phyloP scores from a whole-genome alignment of 441 rosid genomes.

The Gossypium laxum region DNA sequence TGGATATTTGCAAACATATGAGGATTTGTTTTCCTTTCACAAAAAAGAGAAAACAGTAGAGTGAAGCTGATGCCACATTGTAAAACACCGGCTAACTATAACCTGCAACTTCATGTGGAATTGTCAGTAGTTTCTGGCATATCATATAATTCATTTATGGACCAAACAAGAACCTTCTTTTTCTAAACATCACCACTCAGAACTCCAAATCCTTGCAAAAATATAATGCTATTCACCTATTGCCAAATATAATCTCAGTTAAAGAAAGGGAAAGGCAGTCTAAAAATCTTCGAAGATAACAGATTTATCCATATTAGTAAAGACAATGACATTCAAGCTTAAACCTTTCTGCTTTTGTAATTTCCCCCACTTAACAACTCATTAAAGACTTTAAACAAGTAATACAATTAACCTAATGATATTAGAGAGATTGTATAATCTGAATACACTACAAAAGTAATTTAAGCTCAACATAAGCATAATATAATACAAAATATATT shows the following conservation, averaged over 20 bases:
- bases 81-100: slow-evolving; percentile 9
- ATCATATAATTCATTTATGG: slow-evolving; percentile 3
- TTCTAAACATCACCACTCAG: neutral
- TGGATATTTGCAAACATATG: neutral
- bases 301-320: slow-evolving; percentile 3
- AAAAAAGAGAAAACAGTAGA: neutral
- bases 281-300: neutral
- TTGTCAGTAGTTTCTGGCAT: slow-evolving; percentile 7
- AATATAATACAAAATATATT: neutral
- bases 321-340: neutral
- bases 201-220: slow-evolving; percentile 9
- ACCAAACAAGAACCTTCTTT: slow-evolving; percentile 15
- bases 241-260: neutral
- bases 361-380: neutral
- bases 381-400: neutral
- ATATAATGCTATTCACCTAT: neutral
- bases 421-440: too few relatives aligned
- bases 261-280: neutral
- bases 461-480: neutral
- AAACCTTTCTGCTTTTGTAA: neutral
- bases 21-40: neutral
- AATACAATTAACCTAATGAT: too few relatives aligned
- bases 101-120: slow-evolving; percentile 12
- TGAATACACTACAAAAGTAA: too few relatives aligned
- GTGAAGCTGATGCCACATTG: neutral